Conservation (phyloP, 495 filamentous ascomycete species). For the Penicillium desertorum region DNA sequence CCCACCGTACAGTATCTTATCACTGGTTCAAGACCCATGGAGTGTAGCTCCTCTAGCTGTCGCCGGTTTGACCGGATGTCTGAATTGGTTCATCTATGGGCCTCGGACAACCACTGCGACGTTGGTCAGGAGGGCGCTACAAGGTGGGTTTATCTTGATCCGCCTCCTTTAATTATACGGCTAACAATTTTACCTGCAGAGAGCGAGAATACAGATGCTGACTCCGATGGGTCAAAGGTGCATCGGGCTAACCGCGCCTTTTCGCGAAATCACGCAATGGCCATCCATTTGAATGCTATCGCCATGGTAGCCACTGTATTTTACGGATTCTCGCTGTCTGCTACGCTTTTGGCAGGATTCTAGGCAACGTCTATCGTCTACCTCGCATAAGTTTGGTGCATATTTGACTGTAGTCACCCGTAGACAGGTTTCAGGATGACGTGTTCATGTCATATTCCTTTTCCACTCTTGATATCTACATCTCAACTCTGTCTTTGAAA, state of each 20-base stretch:
- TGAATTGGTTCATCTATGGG: conserved; percentile 51
- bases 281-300: conserved; percentile 56
- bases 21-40: conserved; percentile 31
- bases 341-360: conserved; percentile 12
- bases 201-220: conserved; percentile 16
- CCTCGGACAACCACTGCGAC: conserved; percentile 45
- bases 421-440: neutral
- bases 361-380: neutral
- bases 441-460: neutral
- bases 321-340: conserved; percentile 51
- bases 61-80: conserved; percentile 36
- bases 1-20: conserved; percentile 43
- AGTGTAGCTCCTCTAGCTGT: conserved; percentile 42
- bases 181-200: conserved; percentile 11
- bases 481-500: neutral
- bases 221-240: conserved; percentile 32
- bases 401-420: neutral
- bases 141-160: conserved; percentile 29
- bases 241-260: conserved; percentile 45
- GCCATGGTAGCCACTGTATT: conserved; percentile 49
- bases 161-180: neutral
- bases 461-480: neutral
- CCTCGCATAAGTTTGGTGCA: neutral
- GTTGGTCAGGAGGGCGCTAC: conserved; percentile 45
- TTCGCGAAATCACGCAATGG: conserved; percentile 52